Conservation (phyloP, 2,329 filamentous ascomycete genomes). For the Paracamarosporium sp. region DNA sequence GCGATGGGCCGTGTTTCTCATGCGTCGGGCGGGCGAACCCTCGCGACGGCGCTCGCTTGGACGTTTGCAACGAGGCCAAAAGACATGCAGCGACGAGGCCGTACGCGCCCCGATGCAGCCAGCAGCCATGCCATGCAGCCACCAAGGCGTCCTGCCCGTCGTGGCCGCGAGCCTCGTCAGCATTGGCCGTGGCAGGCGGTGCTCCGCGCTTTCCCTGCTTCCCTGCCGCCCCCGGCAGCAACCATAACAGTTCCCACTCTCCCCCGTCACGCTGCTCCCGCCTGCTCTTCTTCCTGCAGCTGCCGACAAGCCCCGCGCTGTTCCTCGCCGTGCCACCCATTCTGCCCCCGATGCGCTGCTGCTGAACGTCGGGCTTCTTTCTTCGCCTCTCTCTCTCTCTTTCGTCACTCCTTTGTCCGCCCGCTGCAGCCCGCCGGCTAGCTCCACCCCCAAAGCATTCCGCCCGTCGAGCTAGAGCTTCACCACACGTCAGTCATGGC, state of each 20-base stretch:
- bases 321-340: conserved; percentile 2
- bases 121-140: too few species aligned
- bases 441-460: conserved; percentile 11
- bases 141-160: neutral
- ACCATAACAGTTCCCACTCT: conserved; percentile 1
- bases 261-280: conserved; percentile 7
- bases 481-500: conserved; percentile 26
- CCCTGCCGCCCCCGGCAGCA: conserved; percentile 5
- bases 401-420: conserved; percentile 45
- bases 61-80: neutral
- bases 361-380: conserved; percentile 11
- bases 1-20: neutral
- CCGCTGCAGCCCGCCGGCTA: conserved; percentile 14
- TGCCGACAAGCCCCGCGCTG: neutral
- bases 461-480: conserved; percentile 4
- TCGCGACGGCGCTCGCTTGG: neutral
- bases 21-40: neutral
- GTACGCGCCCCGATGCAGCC: conserved; percentile 3
- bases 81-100: neutral
- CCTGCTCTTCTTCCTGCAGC: neutral
- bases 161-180: neutral
- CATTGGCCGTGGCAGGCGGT: neutral
- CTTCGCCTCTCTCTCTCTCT: conserved; percentile 20
- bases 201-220: neutral
- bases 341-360: conserved; percentile 17